A percentile compares a stretch with the other conserved stretches of the same genome.
Conservation (phyloP, 225 moss, liverwort and hornwort species). For the Asterella californica region DNA sequence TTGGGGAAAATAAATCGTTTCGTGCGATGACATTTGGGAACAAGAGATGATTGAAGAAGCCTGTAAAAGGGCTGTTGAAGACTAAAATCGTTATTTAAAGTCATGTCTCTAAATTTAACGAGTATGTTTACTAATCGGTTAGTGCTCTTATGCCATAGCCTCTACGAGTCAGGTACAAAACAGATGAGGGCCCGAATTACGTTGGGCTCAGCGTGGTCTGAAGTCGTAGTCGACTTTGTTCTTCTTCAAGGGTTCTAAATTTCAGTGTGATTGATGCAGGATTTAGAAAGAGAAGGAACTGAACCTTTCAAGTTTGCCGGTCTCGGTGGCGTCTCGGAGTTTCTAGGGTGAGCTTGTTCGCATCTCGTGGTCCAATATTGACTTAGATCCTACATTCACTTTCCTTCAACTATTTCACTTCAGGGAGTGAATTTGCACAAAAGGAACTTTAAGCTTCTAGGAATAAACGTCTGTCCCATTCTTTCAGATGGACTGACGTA, state of each 20-base stretch:
- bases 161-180: background rate
- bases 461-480: background rate
- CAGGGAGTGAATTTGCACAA: background rate
- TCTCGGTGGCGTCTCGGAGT: conserved; percentile 89
- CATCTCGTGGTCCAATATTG: background rate
- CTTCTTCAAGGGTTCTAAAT: background rate
- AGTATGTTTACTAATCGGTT: no score
- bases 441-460: no score
- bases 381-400: background rate
- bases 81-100: no score
- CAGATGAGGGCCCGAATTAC: background rate
- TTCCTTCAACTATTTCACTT: background rate
- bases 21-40: no score
- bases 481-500: conserved; percentile 88
- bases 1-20: no score
- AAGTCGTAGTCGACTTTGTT: background rate
- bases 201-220: no score
- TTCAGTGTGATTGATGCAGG: conserved; percentile 37
- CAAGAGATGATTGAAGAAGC: no score
- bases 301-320: conserved; percentile 82
- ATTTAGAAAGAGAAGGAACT: conserved; percentile 71
- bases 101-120: no score
- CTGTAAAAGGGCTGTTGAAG: no score
- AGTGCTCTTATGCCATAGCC: no score
- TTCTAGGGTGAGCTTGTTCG: conserved; percentile 58